Evolutionary conservation across 176 grass and related monocot genomes (phyloP).

Genomic region (Oryza nivara): DNA sequence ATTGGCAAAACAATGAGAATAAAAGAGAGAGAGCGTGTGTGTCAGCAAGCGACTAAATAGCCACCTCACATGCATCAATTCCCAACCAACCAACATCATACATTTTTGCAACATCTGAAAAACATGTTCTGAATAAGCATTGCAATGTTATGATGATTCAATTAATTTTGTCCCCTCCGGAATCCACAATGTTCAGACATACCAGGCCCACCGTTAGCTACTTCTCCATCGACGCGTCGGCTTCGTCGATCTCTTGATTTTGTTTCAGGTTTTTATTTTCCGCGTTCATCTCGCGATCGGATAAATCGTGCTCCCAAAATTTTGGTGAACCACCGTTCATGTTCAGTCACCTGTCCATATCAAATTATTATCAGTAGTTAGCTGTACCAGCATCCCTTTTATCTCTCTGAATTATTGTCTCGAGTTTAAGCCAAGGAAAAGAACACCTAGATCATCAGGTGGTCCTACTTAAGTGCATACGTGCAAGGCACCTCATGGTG

Average conservation of each 20-base stretch:
- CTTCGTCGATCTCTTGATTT: background rate
- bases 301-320: background rate
- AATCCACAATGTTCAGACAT: background rate
- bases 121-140: background rate
- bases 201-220: background rate
- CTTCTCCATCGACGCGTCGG: background rate
- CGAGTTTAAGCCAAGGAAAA: constrained; percentile 11
- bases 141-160: too few species aligned
- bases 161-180: background rate
- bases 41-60: too few species aligned
- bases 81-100: background rate
- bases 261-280: background rate
- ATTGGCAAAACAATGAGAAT: too few species aligned
- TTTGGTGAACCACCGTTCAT: background rate
- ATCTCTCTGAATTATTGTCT: background rate
- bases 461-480: background rate
- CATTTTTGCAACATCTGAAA: background rate
- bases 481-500: background rate
- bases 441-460: background rate
- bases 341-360: background rate
- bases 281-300: background rate
- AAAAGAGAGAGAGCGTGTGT: too few species aligned
- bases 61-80: background rate
- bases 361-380: background rate
- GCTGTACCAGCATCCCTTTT: background rate